These are phyloP conservation scores for Gossypium davidsonii DNA, from an alignment of 441 rosid species.

Conservation along the genomic window DNA sequence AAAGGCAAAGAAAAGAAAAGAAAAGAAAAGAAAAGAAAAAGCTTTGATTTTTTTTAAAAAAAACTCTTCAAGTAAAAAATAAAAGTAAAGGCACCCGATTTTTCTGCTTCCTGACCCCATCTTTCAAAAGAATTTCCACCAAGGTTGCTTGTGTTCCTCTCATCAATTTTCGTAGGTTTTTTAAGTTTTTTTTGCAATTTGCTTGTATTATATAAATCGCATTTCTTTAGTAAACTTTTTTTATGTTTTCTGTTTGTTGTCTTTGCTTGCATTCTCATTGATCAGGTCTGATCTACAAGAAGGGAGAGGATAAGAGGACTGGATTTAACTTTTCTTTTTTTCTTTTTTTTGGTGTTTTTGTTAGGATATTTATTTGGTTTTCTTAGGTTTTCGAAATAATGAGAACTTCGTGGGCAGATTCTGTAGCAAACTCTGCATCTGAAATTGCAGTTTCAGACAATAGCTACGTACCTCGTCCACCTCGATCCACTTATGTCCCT, in stretches of 20 bases:
- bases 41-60: background rate
- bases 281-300: constrained; percentile 12
- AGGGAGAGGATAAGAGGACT: constrained; percentile 1
- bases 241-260: background rate
- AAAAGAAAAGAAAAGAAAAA: background rate
- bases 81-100: background rate
- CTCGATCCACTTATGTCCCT: constrained; percentile 61
- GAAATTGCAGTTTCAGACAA: constrained; percentile 37
- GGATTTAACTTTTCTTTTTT: background rate
- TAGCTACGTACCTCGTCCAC: constrained; percentile 9
- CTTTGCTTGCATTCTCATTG: constrained; percentile 1
- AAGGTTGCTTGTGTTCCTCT: background rate
- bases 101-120: background rate
- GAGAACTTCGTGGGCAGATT: constrained; percentile 78
- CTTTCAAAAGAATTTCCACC: background rate
- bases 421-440: constrained; percentile 61
- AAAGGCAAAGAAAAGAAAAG: background rate
- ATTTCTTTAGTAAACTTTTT: background rate
- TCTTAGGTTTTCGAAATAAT: background rate
- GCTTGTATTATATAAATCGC: background rate
- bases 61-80: no score
- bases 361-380: background rate
- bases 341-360: background rate
- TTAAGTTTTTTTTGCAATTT: background rate
- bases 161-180: background rate